Evolutionary conservation across 441 rosid genomes (phyloP), one percentile per base, ranked within the genome.

Genomic region (Rhodomyrtus psidioides): DNA sequence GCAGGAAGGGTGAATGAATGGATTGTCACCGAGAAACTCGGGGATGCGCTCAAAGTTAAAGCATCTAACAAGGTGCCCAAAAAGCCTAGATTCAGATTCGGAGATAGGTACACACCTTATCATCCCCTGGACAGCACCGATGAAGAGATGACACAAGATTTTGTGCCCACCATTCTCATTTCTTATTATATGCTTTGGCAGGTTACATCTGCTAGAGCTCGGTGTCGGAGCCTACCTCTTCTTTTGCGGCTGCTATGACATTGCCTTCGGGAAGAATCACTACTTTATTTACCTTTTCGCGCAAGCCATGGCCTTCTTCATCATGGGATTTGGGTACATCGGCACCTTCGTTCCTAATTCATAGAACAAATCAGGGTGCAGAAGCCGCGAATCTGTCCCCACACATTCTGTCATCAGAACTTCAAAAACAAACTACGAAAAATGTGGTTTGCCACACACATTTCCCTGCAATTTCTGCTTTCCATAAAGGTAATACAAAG

Each of bases 291-390:
- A 86, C 87, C 87, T 86, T 30, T 86, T 58, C 7, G 85, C 87
- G 6, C 87, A 86, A 59, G 87, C 87, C 56, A 86, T 86, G 6
- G 84, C 84, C 62, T 86, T 86, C 85, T 86, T 86, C 87, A 86
- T 86, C 82, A 65, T 65, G 55, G 87, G 87, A 55, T 86, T 82
- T 2, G 84, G 87, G 53, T 82, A 82, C 55, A 57, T 86, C 14
- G 87, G 87, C 55, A 86, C 87, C 44, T 30, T 86, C 6, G 82
- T 82, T 42, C 53, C 84, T 19, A 82, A 53, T n/a, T 65, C 84
- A 15, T 86, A 82, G 84, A 28, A 62, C 59, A 42, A 53, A 15
- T 24, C 39, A 82, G 83, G 39, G 12, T 26, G 34, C 55, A 49
- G 83, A 81, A 81, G 83, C 83, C 1, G 12, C 16, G n/a, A 39